Evolutionary conservation across 176 grass and related monocot genomes (phyloP).

Genomic region (Oropetium thomaeum): DNA sequence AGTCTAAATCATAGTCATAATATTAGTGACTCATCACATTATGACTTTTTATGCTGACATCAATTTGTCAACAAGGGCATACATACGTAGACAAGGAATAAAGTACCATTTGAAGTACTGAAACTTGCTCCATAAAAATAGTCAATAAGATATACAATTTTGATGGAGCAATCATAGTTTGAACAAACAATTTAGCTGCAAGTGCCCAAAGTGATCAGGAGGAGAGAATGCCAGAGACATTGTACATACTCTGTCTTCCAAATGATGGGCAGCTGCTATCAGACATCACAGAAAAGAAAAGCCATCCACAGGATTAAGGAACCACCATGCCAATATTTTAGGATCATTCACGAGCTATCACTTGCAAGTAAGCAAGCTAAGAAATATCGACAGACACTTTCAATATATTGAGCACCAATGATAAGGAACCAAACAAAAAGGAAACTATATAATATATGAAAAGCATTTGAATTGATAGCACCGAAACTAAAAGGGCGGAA

Average conservation of each 20-base stretch:
- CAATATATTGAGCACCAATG: background rate
- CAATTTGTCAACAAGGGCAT: background rate
- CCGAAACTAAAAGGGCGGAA: slow-evolving; percentile 51
- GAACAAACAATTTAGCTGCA: background rate
- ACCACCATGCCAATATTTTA: background rate
- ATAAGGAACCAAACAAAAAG: background rate
- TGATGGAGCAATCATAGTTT: background rate
- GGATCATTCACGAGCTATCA: background rate
- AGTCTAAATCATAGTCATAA: background rate
- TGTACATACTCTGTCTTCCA: background rate
- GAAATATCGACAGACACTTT: background rate
- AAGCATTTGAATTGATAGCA: background rate
- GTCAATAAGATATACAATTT: background rate
- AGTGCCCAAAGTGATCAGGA: background rate
- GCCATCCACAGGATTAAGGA: background rate
- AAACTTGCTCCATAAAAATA: background rate
- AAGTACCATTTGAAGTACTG: background rate
- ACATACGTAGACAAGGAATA: background rate
- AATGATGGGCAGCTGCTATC: background rate
- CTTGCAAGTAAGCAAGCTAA: background rate
- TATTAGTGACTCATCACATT: background rate
- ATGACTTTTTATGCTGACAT: background rate
- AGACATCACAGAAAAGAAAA: background rate
- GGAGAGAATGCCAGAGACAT: background rate
- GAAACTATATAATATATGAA: no score